These are phyloP conservation scores for Hirsutella minnesotensis DNA, from an alignment of 2,329 filamentous ascomycete species.

Conservation along the genomic window DNA sequence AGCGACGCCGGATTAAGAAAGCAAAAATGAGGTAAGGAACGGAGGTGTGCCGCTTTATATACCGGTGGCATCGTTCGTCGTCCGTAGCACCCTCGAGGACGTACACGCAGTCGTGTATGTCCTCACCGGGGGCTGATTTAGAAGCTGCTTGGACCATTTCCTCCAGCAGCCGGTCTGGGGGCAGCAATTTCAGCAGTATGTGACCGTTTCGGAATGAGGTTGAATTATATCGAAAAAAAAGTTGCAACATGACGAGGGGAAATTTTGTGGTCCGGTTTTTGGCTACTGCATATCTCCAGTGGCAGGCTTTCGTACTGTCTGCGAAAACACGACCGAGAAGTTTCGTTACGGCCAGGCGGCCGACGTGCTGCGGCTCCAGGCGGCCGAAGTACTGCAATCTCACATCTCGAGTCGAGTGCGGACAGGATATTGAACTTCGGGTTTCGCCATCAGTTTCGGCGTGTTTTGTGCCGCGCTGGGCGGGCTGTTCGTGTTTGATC, in stretches of 20 bases:
- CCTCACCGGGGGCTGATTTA: conserved; percentile 10
- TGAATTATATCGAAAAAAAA: conserved; percentile 13
- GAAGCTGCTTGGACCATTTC: conserved; percentile 8
- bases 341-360: background rate
- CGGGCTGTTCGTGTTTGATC: no score
- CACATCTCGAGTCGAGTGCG: no score
- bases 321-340: background rate
- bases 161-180: conserved; percentile 12
- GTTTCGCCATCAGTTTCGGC: no score
- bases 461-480: no score
- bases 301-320: background rate
- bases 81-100: conserved; percentile 18
- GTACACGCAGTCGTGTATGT: conserved; percentile 14
- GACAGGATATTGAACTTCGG: no score
- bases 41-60: conserved; percentile 12
- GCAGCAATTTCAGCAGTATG: conserved; percentile 1
- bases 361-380: no score
- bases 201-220: no score
- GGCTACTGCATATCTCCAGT: conserved; percentile 11
- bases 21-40: conserved; percentile 18
- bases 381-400: no score
- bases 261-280: conserved; percentile 14
- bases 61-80: conserved; percentile 18
- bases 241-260: conserved; percentile 19
- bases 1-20: conserved; percentile 16